phyloP scores from a whole-genome alignment of 2,329 filamentous ascomycete species.

The Septoria linicola region DNA sequence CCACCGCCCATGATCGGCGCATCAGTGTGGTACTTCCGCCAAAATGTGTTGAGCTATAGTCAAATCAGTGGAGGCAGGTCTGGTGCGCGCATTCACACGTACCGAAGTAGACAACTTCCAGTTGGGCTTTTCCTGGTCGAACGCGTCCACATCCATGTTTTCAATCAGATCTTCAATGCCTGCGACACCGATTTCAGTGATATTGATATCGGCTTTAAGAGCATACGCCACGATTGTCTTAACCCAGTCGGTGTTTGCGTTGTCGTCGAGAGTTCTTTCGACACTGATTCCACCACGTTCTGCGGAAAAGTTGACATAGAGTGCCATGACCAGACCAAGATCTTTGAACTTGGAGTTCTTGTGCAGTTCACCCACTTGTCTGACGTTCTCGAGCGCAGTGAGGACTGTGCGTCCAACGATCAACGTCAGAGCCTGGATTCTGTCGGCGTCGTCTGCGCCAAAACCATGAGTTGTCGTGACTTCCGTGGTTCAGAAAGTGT shows the following conservation, averaged over 20 bases:
- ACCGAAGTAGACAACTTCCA: neutral
- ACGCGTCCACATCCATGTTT: neutral
- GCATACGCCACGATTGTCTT: conserved; percentile 10
- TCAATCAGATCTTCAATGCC: neutral
- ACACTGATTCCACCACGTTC: neutral
- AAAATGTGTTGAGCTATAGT: neutral
- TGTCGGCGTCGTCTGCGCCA: conserved; percentile 7
- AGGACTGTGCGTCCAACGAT: conserved; percentile 10
- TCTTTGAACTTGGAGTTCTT: conserved; percentile 12
- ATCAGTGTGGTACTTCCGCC: neutral
- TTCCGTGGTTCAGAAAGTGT: conserved; percentile 8
- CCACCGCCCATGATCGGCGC: conserved; percentile 16
- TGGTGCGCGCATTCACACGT: no score
- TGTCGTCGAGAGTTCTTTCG: neutral
- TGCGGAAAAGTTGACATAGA: neutral
- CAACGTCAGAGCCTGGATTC: neutral
- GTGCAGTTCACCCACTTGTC: conserved; percentile 7
- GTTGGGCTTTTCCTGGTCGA: neutral
- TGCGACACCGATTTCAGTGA: neutral
- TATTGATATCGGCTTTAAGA: conserved; percentile 12
- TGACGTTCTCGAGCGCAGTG: conserved; percentile 4
- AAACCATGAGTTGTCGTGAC: conserved; percentile 5
- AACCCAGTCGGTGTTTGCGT: conserved; percentile 1
- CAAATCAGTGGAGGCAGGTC: no score
- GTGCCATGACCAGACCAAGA: conserved; percentile 13